A percentile compares a stretch with the other conserved stretches of the same genome.
These are phyloP conservation scores for Stevia rebaudiana DNA, from an alignment of 140 eudicot species.

Conservation along the genomic window DNA sequence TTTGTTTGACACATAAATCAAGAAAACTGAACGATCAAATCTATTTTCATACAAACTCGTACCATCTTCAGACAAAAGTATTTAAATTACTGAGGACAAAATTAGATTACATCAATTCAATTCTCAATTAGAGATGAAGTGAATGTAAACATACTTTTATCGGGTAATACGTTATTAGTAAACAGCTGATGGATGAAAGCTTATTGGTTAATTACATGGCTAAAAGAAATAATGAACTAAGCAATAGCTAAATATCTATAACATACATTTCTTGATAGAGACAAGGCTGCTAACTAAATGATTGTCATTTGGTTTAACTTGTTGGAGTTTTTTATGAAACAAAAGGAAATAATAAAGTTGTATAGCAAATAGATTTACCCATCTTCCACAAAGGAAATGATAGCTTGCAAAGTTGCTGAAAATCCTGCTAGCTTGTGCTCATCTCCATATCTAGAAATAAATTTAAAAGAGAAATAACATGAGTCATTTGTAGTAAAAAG, in stretches of 20 bases:
- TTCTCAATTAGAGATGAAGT: too few relatives aligned
- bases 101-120: not conserved
- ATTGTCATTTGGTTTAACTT: not conserved
- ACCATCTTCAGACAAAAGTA: too few relatives aligned
- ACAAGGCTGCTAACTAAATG: not conserved
- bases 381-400: slow-evolving; percentile 91
- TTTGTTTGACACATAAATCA: not conserved
- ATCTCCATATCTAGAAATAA: slow-evolving; percentile 75
- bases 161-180: not conserved
- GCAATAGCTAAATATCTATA: too few relatives aligned
- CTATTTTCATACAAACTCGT: not conserved
- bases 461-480: not conserved
- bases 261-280: not conserved
- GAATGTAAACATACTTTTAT: not conserved
- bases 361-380: slow-evolving; percentile 47
- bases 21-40: not conserved
- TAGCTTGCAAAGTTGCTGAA: slow-evolving; percentile 99
- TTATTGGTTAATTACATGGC: not conserved
- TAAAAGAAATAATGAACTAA: too few relatives aligned
- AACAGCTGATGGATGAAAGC: not conserved
- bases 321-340: too few relatives aligned
- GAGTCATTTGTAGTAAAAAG: not conserved
- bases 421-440: slow-evolving; percentile 96
- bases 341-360: not conserved
- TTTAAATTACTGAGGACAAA: too few relatives aligned